These are phyloP conservation scores for Fusarium newnesense DNA, from an alignment of 2,329 filamentous ascomycete species.

Conservation along the genomic window DNA sequence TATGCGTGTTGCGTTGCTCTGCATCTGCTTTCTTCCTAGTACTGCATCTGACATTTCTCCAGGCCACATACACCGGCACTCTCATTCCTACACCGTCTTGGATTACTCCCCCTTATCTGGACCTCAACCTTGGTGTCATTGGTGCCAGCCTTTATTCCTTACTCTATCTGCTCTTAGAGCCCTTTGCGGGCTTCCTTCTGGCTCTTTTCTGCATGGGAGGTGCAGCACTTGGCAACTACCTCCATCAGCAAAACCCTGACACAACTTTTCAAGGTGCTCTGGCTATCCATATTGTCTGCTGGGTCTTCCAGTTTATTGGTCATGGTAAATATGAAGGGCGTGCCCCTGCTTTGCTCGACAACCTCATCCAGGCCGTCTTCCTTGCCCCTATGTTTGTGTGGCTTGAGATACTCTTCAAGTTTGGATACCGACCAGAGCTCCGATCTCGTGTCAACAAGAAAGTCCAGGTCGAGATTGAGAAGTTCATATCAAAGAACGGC, in stretches of 20 bases:
- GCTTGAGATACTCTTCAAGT: conserved; percentile 90
- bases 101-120: conserved; percentile 74
- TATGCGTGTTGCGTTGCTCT: neutral
- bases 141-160: conserved; percentile 74
- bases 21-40: neutral
- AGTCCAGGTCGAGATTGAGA: conserved; percentile 80
- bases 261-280: conserved; percentile 67
- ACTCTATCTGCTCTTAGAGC: conserved; percentile 92
- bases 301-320: conserved; percentile 91
- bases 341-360: conserved; percentile 89
- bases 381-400: conserved; percentile 97
- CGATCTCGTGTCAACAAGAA: conserved; percentile 81
- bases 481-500: conserved; percentile 69
- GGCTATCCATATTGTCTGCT: conserved; percentile 76
- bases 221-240: conserved; percentile 79
- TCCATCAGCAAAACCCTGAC: conserved; percentile 67
- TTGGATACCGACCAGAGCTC: conserved; percentile 90
- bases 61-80: conserved; percentile 71
- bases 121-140: conserved; percentile 74
- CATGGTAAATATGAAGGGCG: conserved; percentile 90
- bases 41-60: conserved; percentile 17
- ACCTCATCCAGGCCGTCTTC: conserved; percentile 90
- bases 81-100: conserved; percentile 73
- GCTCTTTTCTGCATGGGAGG: conserved; percentile 79
- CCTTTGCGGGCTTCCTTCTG: conserved; percentile 84